These are phyloP conservation scores for Somion occarium DNA, from an alignment of 1,284 basidiomycete genomes.

Conservation along the genomic window DNA sequence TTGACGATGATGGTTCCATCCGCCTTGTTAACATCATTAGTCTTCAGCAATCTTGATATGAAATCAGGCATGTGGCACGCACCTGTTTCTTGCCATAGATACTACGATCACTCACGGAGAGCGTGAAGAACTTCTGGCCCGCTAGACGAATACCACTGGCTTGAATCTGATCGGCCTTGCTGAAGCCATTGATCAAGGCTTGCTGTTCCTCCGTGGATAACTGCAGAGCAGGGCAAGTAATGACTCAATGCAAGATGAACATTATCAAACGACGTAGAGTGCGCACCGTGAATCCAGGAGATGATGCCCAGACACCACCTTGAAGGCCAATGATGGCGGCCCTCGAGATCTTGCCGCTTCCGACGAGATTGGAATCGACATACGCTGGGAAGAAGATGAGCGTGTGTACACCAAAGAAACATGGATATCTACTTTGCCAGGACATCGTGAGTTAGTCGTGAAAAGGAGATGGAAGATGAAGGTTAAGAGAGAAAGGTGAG, in stretches of 20 bases:
- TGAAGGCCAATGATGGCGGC: constrained; percentile 85
- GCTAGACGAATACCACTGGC: constrained; percentile 65
- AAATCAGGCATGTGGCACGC: constrained; percentile 26
- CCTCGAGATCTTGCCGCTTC: constrained; percentile 67
- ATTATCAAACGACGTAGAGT: not conserved
- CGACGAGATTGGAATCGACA: constrained; percentile 85
- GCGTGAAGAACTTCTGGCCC: constrained; percentile 79
- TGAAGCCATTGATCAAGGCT: constrained; percentile 54
- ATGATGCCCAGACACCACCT: constrained; percentile 87
- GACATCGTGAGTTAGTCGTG: constrained; percentile 24
- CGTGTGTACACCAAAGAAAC: not conserved
- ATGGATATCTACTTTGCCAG: constrained; percentile 29
- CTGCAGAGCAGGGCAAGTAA: constrained; percentile 34
- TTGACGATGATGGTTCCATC: constrained; percentile 83
- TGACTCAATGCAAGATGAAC: not conserved
- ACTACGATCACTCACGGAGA: constrained; percentile 55
- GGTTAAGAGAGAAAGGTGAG: not conserved
- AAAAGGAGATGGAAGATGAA: constrained; percentile 7
- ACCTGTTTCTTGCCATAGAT: constrained; percentile 85
- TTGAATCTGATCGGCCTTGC: constrained; percentile 39
- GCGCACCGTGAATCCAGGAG: constrained; percentile 71
- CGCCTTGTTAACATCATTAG: constrained; percentile 42
- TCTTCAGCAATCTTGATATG: not conserved
- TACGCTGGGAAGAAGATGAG: constrained; percentile 49
- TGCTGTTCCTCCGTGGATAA: constrained; percentile 75